Evolutionary conservation across 2,329 filamentous ascomycete species (phyloP).

Genomic region (Penicillium fuscoglaucum): DNA sequence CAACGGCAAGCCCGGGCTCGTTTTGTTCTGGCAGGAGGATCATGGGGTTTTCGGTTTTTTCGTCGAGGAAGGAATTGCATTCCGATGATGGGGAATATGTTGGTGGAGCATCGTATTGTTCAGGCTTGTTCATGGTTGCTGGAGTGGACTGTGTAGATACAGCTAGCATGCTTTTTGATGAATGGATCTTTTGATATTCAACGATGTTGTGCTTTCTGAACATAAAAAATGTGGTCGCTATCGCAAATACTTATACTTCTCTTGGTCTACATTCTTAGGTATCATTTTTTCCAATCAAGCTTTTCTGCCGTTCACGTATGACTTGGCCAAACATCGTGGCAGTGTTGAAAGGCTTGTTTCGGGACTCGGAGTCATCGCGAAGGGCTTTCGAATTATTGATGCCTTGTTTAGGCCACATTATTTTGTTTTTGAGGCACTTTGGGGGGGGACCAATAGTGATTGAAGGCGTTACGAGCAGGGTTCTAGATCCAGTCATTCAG

Average conservation of each 20-base stretch:
- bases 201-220: not conserved
- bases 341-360: not conserved
- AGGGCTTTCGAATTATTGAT: not conserved
- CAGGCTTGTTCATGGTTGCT: not conserved
- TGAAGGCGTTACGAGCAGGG: not conserved
- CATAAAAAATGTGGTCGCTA: not conserved
- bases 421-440: not conserved
- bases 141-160: not conserved
- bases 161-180: not conserved
- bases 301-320: no score
- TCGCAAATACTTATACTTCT: not conserved
- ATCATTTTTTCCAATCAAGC: not conserved
- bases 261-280: not conserved
- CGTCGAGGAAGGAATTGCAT: not conserved
- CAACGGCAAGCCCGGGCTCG: slow-evolving; percentile 21
- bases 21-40: slow-evolving; percentile 16
- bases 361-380: not conserved
- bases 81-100: slow-evolving; percentile 9
- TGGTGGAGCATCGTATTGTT: slow-evolving; percentile 7
- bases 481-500: not conserved
- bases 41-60: slow-evolving; percentile 13
- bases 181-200: not conserved
- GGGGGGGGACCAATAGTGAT: not conserved
- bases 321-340: not conserved
- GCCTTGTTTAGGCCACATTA: slow-evolving; percentile 2